Base-by-base conservation (phyloP, 2,329 filamentous ascomycete species). In the Sarocladiaceae sp. region DNA sequence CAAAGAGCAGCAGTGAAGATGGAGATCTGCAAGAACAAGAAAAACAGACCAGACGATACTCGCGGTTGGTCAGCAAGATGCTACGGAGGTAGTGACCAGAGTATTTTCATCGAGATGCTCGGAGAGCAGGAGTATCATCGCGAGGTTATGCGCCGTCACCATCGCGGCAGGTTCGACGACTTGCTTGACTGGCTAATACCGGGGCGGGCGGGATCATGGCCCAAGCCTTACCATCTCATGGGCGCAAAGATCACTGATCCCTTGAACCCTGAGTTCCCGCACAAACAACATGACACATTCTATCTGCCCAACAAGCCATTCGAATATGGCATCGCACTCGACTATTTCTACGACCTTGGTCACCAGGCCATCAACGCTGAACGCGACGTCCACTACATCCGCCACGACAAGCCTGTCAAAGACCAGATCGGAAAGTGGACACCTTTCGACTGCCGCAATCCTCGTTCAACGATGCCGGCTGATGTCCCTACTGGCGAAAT, bases 361-460 rank as follows among this genome's bases (percentile, higher is more conserved):
- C 59, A 61, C 47, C 59, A 65, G 52, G 61, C 59, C 0, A 54
- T 56, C 35, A 61, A 64, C 44, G 56, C 58, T 10, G 52, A 58
- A 12, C 52, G 49, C 33, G 63, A 64, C 46, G 39, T 53, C n/a
- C 58, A 57, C 12, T 64, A 60, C 51, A 56, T 62, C 46, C 58
- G 54, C 1, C 56, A 90, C 49, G 52, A 54, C 48, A 18, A 42
- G n/a, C 51, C 59, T 3, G 48, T 64, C 5, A 23, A 51, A 15
- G 40, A 55, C 4, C 60, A 64, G 37, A 25, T 63, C 39, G 57
- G 60, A n/a, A 13, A 51, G 28, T 53, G 37, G 29, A 55, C 54
- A 25, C 56, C 57, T 8, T 59, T 57, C 20, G 59, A 63, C 42
- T 61, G 63, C 55, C 54, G 55, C 49, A 56, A 56, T 2, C 57